These are phyloP conservation scores for Penicillium paradoxum DNA, from an alignment of 495 filamentous ascomycete genomes.

Conservation along the genomic window DNA sequence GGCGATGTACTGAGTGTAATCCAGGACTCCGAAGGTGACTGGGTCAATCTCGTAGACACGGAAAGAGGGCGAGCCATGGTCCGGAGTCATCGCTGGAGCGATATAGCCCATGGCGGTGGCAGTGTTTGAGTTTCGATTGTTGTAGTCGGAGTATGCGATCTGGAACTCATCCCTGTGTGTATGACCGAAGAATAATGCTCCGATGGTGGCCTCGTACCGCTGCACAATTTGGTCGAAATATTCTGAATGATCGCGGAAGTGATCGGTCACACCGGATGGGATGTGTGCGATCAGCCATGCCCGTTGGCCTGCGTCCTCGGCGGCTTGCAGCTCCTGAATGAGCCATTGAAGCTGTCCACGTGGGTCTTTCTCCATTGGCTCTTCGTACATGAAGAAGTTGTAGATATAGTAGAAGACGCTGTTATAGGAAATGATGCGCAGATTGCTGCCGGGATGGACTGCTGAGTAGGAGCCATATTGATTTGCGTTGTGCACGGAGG, in stretches of 20 bases:
- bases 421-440: constrained; percentile 55
- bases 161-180: constrained; percentile 54
- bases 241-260: constrained; percentile 48
- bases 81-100: constrained; percentile 50
- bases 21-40: constrained; percentile 48
- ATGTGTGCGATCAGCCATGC: constrained; percentile 54
- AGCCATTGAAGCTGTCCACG: constrained; percentile 46
- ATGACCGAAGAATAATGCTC: constrained; percentile 54
- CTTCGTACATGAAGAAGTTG: constrained; percentile 50
- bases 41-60: constrained; percentile 54
- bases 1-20: constrained; percentile 49
- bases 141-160: constrained; percentile 48
- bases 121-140: constrained; percentile 25
- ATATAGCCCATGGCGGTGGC: constrained; percentile 48
- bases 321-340: constrained; percentile 44
- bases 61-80: constrained; percentile 49
- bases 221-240: constrained; percentile 52
- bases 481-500: constrained; percentile 28
- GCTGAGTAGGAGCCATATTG: constrained; percentile 49
- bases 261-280: constrained; percentile 42
- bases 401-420: constrained; percentile 53
- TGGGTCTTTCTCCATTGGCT: constrained; percentile 46
- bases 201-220: constrained; percentile 49
- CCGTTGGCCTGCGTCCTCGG: constrained; percentile 45
- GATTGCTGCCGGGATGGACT: constrained; percentile 33